A percentile compares a stretch with the other conserved stretches of the same genome.
Evolutionary conservation across 1,284 basidiomycete genomes (phyloP).

Genomic region (Cutaneotrichosporon daszewskae): DNA sequence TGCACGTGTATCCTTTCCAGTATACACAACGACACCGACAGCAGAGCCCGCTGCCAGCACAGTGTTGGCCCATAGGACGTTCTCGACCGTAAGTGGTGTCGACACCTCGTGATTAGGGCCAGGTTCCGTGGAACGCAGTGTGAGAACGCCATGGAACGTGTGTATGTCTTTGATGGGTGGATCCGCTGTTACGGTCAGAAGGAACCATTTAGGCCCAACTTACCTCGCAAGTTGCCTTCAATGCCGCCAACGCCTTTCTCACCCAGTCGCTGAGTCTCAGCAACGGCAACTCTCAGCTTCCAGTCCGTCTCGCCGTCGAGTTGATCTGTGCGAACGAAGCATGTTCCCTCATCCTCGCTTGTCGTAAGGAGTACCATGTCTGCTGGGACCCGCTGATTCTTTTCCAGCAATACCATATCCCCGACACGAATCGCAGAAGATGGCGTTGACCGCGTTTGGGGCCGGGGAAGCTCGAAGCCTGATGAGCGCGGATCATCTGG

Average conservation of each 20-base stretch:
- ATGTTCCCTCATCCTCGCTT: constrained; percentile 72
- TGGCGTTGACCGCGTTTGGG: constrained; percentile 61
- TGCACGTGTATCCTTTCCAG: constrained; percentile 87
- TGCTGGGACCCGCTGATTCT: constrained; percentile 94
- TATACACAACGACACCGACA: constrained; percentile 88
- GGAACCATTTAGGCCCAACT: constrained; percentile 17
- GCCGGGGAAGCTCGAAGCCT: constrained; percentile 22
- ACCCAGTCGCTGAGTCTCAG: constrained; percentile 69
- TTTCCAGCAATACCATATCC: constrained; percentile 85
- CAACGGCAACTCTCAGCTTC: constrained; percentile 89
- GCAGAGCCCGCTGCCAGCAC: constrained; percentile 93
- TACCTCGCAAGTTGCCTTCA: constrained; percentile 79
- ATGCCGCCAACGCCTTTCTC: constrained; percentile 64
- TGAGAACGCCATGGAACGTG: constrained; percentile 88
- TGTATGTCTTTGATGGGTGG: constrained; percentile 96
- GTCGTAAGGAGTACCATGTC: constrained; percentile 88
- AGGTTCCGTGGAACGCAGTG: constrained; percentile 54
- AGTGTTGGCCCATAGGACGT: constrained; percentile 95
- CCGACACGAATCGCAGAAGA: constrained; percentile 86
- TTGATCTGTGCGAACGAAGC: constrained; percentile 96
- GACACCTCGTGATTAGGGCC: constrained; percentile 59
- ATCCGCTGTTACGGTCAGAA: constrained; percentile 58
- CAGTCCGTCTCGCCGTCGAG: constrained; percentile 99
- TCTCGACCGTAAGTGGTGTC: constrained; percentile 82
- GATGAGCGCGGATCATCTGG: too few species aligned